A percentile compares a stretch with the other conserved stretches of the same genome.
These are phyloP conservation scores for Boletus subparvulus DNA, from an alignment of 768 basidiomycete species.

Conservation along the genomic window DNA sequence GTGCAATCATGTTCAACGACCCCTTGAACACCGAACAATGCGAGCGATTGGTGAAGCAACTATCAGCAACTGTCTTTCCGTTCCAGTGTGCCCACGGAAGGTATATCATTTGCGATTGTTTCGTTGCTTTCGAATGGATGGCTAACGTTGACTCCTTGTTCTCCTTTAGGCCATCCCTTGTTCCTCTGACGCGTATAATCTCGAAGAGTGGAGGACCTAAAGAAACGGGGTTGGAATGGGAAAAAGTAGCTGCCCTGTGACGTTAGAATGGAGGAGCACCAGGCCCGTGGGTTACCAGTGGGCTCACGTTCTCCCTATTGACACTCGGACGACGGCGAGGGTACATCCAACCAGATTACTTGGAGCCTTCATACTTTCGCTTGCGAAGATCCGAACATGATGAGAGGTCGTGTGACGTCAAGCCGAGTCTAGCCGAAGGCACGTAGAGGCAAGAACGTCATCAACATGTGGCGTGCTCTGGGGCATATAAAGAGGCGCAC, in stretches of 20 bases:
- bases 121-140: background rate
- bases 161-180: conserved; percentile 50
- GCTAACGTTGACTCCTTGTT: background rate
- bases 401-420: conserved; percentile 30
- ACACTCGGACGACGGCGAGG: background rate
- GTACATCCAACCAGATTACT: background rate
- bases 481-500: conserved; percentile 25
- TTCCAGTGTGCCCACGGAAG: conserved; percentile 98
- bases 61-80: conserved; percentile 75
- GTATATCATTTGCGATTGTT: conserved; percentile 34
- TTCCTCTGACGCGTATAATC: conserved; percentile 43
- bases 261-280: background rate
- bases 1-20: conserved; percentile 98
- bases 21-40: conserved; percentile 66
- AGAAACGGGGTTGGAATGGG: conserved; percentile 25
- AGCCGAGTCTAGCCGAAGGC: conserved; percentile 15
- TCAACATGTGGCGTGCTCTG: conserved; percentile 16
- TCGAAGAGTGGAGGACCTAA: conserved; percentile 9
- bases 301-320: too few relatives aligned
- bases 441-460: conserved; percentile 18
- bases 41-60: conserved; percentile 58
- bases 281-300: background rate
- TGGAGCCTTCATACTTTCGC: background rate
- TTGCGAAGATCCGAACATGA: conserved; percentile 2
- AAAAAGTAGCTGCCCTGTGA: conserved; percentile 22